These are phyloP conservation scores for Naegleria gruberi DNA, from an alignment of 208 protist genomes.

Conservation along the genomic window DNA sequence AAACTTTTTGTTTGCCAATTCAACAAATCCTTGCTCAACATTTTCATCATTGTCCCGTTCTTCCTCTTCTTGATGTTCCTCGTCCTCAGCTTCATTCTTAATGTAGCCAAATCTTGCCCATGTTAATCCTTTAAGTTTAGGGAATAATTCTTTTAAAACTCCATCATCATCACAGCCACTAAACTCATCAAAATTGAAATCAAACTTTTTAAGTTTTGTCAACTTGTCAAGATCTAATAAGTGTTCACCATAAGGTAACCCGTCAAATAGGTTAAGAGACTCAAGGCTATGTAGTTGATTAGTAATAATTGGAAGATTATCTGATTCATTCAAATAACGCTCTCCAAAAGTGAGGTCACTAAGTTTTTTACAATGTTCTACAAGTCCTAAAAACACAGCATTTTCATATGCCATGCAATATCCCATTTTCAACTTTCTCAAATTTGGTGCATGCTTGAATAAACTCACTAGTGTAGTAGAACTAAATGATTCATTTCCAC, in stretches of 20 bases:
- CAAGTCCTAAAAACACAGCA: background rate
- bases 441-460: background rate
- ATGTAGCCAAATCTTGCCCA: background rate
- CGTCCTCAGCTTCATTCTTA: background rate
- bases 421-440: background rate
- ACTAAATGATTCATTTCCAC: background rate
- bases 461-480: too few relatives aligned
- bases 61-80: background rate
- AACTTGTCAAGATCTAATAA: background rate
- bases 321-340: background rate
- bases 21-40: background rate
- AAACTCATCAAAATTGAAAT: background rate
- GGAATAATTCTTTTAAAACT: background rate
- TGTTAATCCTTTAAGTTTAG: background rate
- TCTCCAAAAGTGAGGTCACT: background rate
- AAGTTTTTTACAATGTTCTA: background rate
- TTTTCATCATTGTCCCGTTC: background rate
- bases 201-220: background rate
- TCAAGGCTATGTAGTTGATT: background rate
- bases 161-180: background rate
- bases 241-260: background rate
- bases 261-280: background rate
- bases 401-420: background rate
- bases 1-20: background rate
- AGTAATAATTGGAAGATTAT: background rate